Conservation (phyloP, 179 eudicot species). For the Spinacia oleracea region DNA sequence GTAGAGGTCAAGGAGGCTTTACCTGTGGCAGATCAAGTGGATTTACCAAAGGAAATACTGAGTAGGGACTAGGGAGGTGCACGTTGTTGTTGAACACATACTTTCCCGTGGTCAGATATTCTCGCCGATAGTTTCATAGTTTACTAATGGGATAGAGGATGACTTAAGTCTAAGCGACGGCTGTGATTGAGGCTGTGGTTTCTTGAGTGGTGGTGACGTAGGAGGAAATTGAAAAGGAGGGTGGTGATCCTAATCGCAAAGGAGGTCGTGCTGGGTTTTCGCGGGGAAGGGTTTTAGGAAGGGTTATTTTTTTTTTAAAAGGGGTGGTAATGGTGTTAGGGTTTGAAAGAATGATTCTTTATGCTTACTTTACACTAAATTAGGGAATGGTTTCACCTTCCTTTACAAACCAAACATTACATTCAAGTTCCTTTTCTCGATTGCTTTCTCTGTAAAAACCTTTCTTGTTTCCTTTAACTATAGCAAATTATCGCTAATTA, state of each 20-base stretch:
- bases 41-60: too few species aligned
- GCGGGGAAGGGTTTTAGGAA: background rate
- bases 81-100: too few species aligned
- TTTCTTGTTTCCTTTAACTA: background rate
- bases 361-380: too few species aligned
- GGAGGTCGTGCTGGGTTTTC: background rate
- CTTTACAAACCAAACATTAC: too few species aligned
- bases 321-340: background rate
- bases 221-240: background rate
- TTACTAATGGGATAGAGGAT: background rate
- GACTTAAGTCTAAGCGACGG: background rate
- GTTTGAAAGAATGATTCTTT: background rate
- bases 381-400: too few species aligned
- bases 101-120: too few species aligned
- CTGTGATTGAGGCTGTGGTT: background rate
- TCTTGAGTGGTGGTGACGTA: background rate
- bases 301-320: background rate
- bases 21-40: too few species aligned
- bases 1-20: too few species aligned
- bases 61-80: too few species aligned
- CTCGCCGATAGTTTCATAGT: too few species aligned
- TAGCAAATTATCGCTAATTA: background rate
- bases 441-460: background rate
- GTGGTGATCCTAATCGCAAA: background rate
- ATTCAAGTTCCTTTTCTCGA: too few species aligned